Evolutionary conservation across 2,329 filamentous ascomycete species (phyloP).

Genomic region (Cordyceps tenuipes): DNA sequence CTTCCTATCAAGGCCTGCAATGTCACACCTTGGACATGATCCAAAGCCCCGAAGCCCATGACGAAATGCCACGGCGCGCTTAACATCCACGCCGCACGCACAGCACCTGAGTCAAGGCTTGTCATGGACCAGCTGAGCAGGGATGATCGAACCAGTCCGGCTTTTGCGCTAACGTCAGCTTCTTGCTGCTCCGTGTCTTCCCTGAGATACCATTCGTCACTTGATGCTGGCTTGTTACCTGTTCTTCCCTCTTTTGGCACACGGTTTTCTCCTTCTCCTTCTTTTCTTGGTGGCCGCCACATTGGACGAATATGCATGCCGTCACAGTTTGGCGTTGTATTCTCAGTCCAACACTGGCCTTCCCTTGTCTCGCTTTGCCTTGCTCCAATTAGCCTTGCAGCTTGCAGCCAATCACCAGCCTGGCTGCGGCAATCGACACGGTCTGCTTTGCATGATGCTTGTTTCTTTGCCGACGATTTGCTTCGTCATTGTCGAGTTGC

Average conservation of each 20-base stretch:
- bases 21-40: no score
- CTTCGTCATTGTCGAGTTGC: neutral
- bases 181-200: neutral
- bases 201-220: neutral
- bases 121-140: conserved; percentile 6
- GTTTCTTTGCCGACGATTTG: neutral
- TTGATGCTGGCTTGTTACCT: neutral
- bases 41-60: neutral
- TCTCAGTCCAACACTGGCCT: neutral
- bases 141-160: neutral
- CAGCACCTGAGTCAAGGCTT: conserved; percentile 1
- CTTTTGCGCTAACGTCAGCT: neutral
- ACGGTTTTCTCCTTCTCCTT: neutral
- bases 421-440: neutral
- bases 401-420: neutral
- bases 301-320: neutral
- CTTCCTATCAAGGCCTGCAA: neutral
- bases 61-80: neutral
- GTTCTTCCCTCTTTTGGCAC: neutral
- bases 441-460: neutral
- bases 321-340: neutral
- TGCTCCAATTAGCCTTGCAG: neutral
- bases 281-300: neutral
- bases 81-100: no score
- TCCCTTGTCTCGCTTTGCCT: neutral